phyloP scores from a whole-genome alignment of 2,329 filamentous ascomycete species.

The Colletotrichum aenigma region DNA sequence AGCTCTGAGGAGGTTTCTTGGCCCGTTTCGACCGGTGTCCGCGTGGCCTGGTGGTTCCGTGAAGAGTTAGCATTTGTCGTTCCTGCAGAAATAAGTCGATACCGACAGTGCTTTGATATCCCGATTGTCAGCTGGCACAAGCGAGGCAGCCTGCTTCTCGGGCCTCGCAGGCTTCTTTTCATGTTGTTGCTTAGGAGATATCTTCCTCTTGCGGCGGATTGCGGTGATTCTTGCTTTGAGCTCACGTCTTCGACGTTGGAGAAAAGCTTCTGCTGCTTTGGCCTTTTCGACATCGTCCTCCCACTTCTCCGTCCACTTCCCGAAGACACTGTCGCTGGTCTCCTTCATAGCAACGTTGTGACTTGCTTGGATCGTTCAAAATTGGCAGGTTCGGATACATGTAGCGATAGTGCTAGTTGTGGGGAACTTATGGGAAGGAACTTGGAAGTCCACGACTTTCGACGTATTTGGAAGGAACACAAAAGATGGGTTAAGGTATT shows the following conservation, averaged over 20 bases:
- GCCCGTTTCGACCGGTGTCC: not conserved
- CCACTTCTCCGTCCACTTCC: not conserved
- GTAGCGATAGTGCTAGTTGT: not conserved
- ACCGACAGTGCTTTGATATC: not conserved
- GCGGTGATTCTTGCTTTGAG: not conserved
- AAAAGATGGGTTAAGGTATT: not conserved
- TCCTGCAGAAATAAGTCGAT: not conserved
- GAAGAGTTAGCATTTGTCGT: not conserved
- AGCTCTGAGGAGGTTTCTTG: not conserved
- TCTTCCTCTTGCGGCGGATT: not conserved
- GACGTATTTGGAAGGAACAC: not conserved
- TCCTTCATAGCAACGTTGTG: not conserved
- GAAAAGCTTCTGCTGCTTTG: not conserved
- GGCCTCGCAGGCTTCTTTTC: not conserved
- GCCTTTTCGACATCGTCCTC: not conserved
- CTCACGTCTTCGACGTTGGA: not conserved
- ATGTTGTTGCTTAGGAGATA: not conserved
- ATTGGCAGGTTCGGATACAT: not conserved
- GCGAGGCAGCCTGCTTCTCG: not conserved
- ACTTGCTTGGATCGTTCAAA: not conserved
- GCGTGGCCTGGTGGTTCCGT: not conserved
- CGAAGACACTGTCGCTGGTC: not conserved
- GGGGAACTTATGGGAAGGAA: not conserved
- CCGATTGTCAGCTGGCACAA: not conserved
- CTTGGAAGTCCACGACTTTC: not conserved